A percentile compares a stretch with the other conserved stretches of the same genome.
Conservation (phyloP, 352 stramenopile species). For the Phytopythium ostracodes region DNA sequence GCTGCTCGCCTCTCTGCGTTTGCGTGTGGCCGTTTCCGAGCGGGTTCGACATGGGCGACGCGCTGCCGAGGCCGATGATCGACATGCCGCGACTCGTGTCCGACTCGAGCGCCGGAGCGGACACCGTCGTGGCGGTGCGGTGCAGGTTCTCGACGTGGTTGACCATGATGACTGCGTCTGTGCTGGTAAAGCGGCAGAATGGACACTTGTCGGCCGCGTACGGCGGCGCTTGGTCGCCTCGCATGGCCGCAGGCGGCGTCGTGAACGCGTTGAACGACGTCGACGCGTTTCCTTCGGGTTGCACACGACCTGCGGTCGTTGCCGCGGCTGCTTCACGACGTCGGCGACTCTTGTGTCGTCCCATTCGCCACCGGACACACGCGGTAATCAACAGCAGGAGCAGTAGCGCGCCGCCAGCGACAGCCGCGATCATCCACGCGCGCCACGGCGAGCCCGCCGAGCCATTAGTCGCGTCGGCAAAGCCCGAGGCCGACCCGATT, state of each 20-base stretch:
- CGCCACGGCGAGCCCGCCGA: slow-evolving; percentile 44
- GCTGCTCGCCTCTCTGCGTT: background rate
- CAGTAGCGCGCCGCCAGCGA: slow-evolving; percentile 40
- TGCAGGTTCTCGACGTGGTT: slow-evolving; percentile 58
- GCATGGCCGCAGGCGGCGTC: slow-evolving; percentile 4
- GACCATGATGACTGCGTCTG: slow-evolving; percentile 56
- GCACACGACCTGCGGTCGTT: background rate
- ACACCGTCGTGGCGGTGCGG: background rate
- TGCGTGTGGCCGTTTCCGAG: background rate
- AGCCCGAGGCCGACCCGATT: slow-evolving; percentile 49
- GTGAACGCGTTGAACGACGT: slow-evolving; percentile 6
- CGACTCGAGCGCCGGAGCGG: slow-evolving; percentile 3
- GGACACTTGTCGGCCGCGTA: slow-evolving; percentile 36
- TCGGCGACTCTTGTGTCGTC: slow-evolving; percentile 5
- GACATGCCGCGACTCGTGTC: background rate
- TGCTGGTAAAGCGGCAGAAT: slow-evolving; percentile 49
- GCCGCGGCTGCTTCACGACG: background rate
- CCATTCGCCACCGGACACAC: slow-evolving; percentile 28
- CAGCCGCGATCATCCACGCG: slow-evolving; percentile 45
- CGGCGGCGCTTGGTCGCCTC: background rate
- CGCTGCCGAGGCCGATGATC: background rate
- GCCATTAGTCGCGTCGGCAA: slow-evolving; percentile 12
- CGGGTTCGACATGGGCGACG: slow-evolving; percentile 7
- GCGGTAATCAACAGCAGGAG: slow-evolving; percentile 42
- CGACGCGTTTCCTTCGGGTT: background rate